A percentile compares a stretch with the other conserved stretches of the same genome.
Conservation (phyloP, 495 filamentous ascomycete species). For the Rusavskia elegans region DNA sequence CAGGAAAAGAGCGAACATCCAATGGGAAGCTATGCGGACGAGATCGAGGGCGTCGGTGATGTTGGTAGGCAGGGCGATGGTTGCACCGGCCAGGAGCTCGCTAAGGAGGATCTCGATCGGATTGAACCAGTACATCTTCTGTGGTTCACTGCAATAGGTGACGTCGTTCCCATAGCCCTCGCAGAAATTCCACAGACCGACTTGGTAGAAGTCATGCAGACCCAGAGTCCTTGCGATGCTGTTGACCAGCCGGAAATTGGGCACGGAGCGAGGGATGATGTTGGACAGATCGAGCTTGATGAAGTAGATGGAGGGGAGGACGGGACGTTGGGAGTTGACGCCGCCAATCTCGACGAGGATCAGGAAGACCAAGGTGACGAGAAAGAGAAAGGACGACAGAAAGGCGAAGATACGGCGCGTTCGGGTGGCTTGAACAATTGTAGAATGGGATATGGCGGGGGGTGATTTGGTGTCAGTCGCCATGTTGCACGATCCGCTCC, state of each 20-base stretch:
- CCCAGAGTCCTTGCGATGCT: slow-evolving; percentile 77
- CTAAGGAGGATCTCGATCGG: slow-evolving; percentile 62
- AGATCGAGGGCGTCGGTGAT: slow-evolving; percentile 57
- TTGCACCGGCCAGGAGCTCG: slow-evolving; percentile 68
- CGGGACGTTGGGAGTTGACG: slow-evolving; percentile 32
- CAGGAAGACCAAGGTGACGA: slow-evolving; percentile 59
- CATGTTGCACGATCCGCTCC: neutral
- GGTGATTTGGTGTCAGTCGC: slow-evolving; percentile 10
- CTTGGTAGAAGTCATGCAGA: slow-evolving; percentile 86
- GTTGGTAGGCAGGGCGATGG: slow-evolving; percentile 60
- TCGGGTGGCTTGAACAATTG: slow-evolving; percentile 35
- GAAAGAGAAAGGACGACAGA: slow-evolving; percentile 51
- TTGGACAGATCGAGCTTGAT: slow-evolving; percentile 68
- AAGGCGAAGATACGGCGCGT: slow-evolving; percentile 37
- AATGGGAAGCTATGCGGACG: slow-evolving; percentile 60
- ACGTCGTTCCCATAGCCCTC: slow-evolving; percentile 67
- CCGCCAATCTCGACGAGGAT: slow-evolving; percentile 67
- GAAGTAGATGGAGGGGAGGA: slow-evolving; percentile 60
- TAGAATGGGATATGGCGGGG: slow-evolving; percentile 15
- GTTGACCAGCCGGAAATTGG: slow-evolving; percentile 67
- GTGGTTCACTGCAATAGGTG: slow-evolving; percentile 53
- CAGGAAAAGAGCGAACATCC: slow-evolving; percentile 86
- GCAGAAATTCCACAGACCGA: slow-evolving; percentile 82
- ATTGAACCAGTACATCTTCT: slow-evolving; percentile 74
- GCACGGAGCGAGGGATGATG: slow-evolving; percentile 61